phyloP scores from a whole-genome alignment of 768 basidiomycete genomes.

The Cyathus striatus region DNA sequence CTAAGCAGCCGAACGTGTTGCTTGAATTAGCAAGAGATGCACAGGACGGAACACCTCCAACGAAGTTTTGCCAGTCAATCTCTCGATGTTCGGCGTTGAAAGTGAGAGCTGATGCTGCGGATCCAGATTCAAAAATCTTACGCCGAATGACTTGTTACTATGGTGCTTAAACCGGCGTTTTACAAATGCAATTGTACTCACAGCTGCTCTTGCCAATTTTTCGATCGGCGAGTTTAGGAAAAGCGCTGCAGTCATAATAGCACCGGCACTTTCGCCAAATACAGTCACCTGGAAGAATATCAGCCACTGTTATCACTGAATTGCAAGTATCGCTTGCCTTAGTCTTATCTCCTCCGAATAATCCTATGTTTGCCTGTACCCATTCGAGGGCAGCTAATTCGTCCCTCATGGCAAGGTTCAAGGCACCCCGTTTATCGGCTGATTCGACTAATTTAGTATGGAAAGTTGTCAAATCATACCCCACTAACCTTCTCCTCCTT shows the following conservation, averaged over 20 bases:
- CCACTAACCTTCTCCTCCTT: constrained; percentile 16
- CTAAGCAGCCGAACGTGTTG: constrained; percentile 25
- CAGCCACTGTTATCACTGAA: neutral
- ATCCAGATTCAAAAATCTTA: constrained; percentile 41
- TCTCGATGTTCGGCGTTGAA: constrained; percentile 21
- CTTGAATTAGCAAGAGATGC: constrained; percentile 18
- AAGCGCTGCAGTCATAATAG: constrained; percentile 33
- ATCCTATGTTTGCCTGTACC: constrained; percentile 50
- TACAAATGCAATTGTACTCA: constrained; percentile 9
- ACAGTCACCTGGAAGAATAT: constrained; percentile 29
- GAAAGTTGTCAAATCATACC: no score
- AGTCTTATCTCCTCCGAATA: constrained; percentile 54
- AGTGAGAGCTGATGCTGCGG: constrained; percentile 22
- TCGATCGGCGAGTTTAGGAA: constrained; percentile 24
- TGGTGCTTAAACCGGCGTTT: no score
- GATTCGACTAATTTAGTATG: no score
- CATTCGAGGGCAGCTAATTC: constrained; percentile 34
- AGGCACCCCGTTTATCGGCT: constrained; percentile 2
- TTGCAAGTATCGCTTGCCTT: constrained; percentile 19
- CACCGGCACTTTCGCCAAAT: constrained; percentile 46
- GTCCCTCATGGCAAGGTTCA: constrained; percentile 37
- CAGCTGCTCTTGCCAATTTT: constrained; percentile 22
- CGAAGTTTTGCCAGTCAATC: constrained; percentile 22
- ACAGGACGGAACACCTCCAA: constrained; percentile 19
- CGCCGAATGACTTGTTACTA: no score